phyloP scores from a whole-genome alignment of 805 yeast genomes.

The Sugiyamaella americana region DNA sequence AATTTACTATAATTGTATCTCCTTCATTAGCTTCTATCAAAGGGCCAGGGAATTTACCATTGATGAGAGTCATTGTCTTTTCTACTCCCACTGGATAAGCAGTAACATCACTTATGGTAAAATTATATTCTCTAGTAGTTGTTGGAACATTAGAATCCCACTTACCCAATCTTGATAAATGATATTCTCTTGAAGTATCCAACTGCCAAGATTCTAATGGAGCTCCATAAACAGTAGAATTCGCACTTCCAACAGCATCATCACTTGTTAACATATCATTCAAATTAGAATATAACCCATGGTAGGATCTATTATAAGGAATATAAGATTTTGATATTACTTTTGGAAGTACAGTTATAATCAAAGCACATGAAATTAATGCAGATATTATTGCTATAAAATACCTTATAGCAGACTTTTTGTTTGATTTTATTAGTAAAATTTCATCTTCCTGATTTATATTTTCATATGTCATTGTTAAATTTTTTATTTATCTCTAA shows the following conservation, averaged over 20 bases:
- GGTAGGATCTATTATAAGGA: too few relatives aligned
- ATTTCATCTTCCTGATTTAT: too few relatives aligned
- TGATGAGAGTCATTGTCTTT: slow-evolving; percentile 34
- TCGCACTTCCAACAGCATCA: not conserved
- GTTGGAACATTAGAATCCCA: slow-evolving; percentile 15
- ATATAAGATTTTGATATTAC: too few relatives aligned
- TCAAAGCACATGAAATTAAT: too few relatives aligned
- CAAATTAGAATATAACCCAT: slow-evolving; percentile 4
- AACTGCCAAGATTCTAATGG: slow-evolving; percentile 26
- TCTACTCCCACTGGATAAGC: slow-evolving; percentile 25
- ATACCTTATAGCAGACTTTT: too few relatives aligned
- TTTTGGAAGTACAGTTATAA: too few relatives aligned
- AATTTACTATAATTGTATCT: slow-evolving; percentile 33
- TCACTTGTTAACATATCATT: slow-evolving; percentile 3
- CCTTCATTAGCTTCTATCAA: slow-evolving; percentile 37
- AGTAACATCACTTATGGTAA: slow-evolving; percentile 18
- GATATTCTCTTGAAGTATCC: slow-evolving; percentile 27
- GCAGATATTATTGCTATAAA: too few relatives aligned
- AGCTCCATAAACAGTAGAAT: slow-evolving; percentile 15
- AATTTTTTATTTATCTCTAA: too few relatives aligned
- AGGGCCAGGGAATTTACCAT: slow-evolving; percentile 49
- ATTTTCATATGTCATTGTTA: too few relatives aligned
- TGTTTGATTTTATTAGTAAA: too few relatives aligned
- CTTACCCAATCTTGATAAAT: slow-evolving; percentile 14
- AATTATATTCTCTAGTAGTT: slow-evolving; percentile 19